These are phyloP conservation scores for Naganishia vishniacii DNA, from an alignment of 768 basidiomycete species.

Conservation along the genomic window DNA sequence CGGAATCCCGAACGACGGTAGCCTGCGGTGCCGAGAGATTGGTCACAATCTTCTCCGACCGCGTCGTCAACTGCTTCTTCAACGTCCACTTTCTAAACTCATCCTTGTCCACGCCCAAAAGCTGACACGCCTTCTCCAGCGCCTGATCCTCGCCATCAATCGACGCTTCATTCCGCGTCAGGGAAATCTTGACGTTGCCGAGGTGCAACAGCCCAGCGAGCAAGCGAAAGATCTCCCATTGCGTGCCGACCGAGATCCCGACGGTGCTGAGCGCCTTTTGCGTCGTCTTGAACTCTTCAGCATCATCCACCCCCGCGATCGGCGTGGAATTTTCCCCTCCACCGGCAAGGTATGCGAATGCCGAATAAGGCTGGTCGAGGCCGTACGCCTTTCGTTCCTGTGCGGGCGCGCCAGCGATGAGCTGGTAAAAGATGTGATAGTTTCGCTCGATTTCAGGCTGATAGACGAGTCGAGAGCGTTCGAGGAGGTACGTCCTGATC, in stretches of 20 bases:
- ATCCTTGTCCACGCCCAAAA: conserved; percentile 78
- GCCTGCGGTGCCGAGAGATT: conserved; percentile 79
- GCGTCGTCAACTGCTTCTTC: conserved; percentile 93
- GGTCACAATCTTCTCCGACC: conserved; percentile 92
- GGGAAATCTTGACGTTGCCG: conserved; percentile 83
- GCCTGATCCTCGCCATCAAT: conserved; percentile 78
- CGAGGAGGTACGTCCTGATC: conserved; percentile 96
- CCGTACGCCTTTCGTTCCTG: conserved; percentile 95
- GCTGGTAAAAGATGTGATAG: conserved; percentile 99
- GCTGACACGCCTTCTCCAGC: conserved; percentile 72
- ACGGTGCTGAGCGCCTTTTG: conserved; percentile 94
- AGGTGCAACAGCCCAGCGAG: conserved; percentile 89
- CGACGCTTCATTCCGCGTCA: conserved; percentile 54
- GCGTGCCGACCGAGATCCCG: conserved; percentile 93
- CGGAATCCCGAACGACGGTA: conserved; percentile 87
- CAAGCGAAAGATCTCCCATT: conserved; percentile 90
- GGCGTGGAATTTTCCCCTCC: conserved; percentile 82
- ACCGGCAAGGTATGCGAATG: conserved; percentile 88
- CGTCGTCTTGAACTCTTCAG: conserved; percentile 86
- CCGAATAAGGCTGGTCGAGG: conserved; percentile 72
- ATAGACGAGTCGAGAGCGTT: conserved; percentile 94
- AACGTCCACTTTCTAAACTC: conserved; percentile 99
- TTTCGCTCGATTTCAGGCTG: conserved; percentile 95
- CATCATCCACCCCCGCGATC: conserved; percentile 89
- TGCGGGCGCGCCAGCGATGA: conserved; percentile 90